A percentile compares a stretch with the other conserved stretches of the same genome.
phyloP scores from a whole-genome alignment of 108 stramenopile genomes.

The Phaeodactylum tricornutum region DNA sequence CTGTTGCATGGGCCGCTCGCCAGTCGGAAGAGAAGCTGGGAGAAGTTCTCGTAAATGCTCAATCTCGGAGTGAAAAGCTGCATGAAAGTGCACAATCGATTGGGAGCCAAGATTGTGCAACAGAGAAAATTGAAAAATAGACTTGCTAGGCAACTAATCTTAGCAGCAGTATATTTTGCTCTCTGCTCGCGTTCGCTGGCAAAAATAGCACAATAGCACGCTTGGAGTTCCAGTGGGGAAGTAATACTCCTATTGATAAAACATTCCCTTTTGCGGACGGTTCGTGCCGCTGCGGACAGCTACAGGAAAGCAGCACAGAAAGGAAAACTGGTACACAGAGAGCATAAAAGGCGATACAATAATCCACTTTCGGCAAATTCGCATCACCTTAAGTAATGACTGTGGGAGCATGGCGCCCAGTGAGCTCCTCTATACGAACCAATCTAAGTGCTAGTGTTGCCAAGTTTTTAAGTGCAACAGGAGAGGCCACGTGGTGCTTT shows the following conservation, averaged over 20 bases:
- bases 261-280: neutral
- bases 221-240: too few species aligned
- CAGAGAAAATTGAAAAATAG: too few species aligned
- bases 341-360: too few species aligned
- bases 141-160: too few species aligned
- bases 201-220: too few species aligned
- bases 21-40: slow-evolving; percentile 1
- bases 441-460: slow-evolving; percentile 62
- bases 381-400: slow-evolving; percentile 68
- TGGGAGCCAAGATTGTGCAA: too few species aligned
- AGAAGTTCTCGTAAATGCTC: neutral
- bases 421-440: slow-evolving; percentile 59
- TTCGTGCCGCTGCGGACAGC: too few species aligned
- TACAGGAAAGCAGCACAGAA: too few species aligned
- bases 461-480: slow-evolving; percentile 56
- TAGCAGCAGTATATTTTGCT: too few species aligned
- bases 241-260: neutral
- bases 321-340: too few species aligned
- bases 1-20: slow-evolving; percentile 10
- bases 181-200: too few species aligned
- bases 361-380: too few species aligned
- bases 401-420: slow-evolving; percentile 68
- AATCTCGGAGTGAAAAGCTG: neutral
- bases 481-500: slow-evolving; percentile 59
- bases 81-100: slow-evolving; percentile 2